These are phyloP conservation scores for Globisporangium nagaii DNA, from an alignment of 352 stramenopile genomes.

Conservation along the genomic window DNA sequence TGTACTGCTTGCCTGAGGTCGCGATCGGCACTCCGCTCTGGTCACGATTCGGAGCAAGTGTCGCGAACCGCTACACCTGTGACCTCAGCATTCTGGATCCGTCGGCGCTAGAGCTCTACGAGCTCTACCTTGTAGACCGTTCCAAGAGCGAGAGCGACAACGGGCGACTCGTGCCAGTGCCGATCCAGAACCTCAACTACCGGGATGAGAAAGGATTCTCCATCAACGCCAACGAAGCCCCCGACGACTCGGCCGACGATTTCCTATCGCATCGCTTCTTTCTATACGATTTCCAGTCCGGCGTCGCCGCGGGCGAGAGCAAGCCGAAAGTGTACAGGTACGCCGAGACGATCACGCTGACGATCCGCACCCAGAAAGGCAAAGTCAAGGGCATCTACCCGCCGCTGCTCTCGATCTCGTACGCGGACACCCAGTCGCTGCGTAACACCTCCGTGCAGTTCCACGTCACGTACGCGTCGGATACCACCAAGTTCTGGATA, in stretches of 20 bases:
- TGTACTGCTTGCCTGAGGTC: slow-evolving; percentile 55
- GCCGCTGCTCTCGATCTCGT: slow-evolving; percentile 74
- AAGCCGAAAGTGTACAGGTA: slow-evolving; percentile 64
- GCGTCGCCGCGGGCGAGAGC: slow-evolving; percentile 36
- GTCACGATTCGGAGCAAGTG: slow-evolving; percentile 75
- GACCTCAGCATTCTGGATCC: slow-evolving; percentile 47
- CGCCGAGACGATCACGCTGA: slow-evolving; percentile 62
- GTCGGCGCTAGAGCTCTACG: slow-evolving; percentile 70
- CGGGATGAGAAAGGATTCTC: slow-evolving; percentile 46
- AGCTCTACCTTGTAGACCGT: slow-evolving; percentile 88
- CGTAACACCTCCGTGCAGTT: slow-evolving; percentile 39
- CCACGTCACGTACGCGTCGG: slow-evolving; percentile 84
- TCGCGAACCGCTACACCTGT: slow-evolving; percentile 55
- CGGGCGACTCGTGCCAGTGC: slow-evolving; percentile 74
- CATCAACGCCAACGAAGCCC: slow-evolving; percentile 72
- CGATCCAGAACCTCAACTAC: slow-evolving; percentile 86
- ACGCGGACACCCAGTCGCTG: slow-evolving; percentile 47
- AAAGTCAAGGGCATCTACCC: slow-evolving; percentile 52
- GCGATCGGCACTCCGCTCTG: slow-evolving; percentile 38
- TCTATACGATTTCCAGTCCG: slow-evolving; percentile 83
- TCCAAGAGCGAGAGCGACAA: slow-evolving; percentile 40
- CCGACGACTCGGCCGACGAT: slow-evolving; percentile 67
- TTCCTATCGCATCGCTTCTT: slow-evolving; percentile 90
- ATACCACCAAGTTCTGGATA: slow-evolving; percentile 74
- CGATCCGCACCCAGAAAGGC: slow-evolving; percentile 42